phyloP scores from a whole-genome alignment of 106 monocot species.

The Apostasia ramifera region DNA sequence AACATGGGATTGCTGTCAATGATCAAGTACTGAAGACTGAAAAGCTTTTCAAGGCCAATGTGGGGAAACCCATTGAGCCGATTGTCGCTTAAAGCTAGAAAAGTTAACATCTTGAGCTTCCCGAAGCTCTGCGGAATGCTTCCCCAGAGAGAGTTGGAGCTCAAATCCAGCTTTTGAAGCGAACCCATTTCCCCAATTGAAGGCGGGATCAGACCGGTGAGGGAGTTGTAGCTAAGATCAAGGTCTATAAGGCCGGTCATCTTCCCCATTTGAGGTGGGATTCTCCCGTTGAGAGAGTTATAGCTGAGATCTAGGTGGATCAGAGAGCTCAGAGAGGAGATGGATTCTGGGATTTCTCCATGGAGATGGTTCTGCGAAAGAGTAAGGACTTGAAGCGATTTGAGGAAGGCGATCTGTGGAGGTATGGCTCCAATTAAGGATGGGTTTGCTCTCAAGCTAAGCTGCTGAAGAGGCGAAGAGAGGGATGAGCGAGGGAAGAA shows the following conservation, averaged over 20 bases:
- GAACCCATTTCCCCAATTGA: constrained; percentile 43
- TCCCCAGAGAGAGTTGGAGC: constrained; percentile 64
- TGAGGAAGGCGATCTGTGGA: constrained; percentile 32
- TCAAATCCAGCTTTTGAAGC: constrained; percentile 86
- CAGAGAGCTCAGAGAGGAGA: constrained; percentile 39
- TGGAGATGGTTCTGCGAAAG: constrained; percentile 62
- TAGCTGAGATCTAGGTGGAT: constrained; percentile 82
- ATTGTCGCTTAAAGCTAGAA: constrained; percentile 78
- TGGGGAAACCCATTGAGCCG: constrained; percentile 50
- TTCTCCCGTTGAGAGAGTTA: constrained; percentile 50
- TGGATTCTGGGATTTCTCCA: constrained; percentile 43
- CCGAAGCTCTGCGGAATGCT: constrained; percentile 36
- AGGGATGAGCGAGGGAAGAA: not conserved
- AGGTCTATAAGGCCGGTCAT: constrained; percentile 45
- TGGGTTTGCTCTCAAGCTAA: constrained; percentile 70
- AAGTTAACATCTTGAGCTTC: constrained; percentile 33
- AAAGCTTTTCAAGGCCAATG: constrained; percentile 38
- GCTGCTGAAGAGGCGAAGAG: constrained; percentile 49
- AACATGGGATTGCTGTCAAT: constrained; percentile 76
- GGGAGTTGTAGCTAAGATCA: constrained; percentile 84
- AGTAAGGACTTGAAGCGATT: constrained; percentile 63
- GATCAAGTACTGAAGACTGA: constrained; percentile 71
- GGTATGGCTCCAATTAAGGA: constrained; percentile 56
- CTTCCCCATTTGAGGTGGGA: constrained; percentile 35
- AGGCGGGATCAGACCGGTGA: constrained; percentile 50